Evolutionary conservation across 768 basidiomycete genomes (phyloP), one percentile per base, ranked within the genome.

Genomic region (Albatrellus ellisii): DNA sequence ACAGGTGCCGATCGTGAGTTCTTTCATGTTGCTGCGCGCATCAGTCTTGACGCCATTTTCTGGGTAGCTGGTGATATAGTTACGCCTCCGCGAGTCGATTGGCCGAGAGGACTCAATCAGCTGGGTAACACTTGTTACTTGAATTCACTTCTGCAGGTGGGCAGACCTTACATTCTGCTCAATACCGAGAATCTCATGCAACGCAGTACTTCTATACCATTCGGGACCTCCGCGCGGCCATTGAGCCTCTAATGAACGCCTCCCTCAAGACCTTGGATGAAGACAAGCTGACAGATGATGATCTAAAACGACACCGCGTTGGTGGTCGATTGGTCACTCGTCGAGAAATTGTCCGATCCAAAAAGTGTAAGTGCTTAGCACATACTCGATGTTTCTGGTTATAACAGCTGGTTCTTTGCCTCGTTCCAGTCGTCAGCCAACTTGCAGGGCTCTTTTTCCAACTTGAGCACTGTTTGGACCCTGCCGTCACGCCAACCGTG

Each of bases 181-280:
- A 31, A 14, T 34, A 18, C 37, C 9, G 11, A 12, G 20, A 42
- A 6, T 46, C 26, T 37, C 39, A 8, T 8, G 20, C 25, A 15
- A 15, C 36, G n/a, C 56, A 94, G 82, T 95, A 94, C 58, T 92
- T 95, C 57, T 94, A 90, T 58, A 94, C 90, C n/a, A 89, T 95
- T 59, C 83, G 75, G 54, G 86, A 91, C 26, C 72, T 95, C 21
- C 73, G 91, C 25, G 77, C 80, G 15, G 78, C 83, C 5, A 76
- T 94, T 7, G 63, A 62, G 24, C 73, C 70, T 15, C 67, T 79
- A 64, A 69, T 69, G 20, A 68, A 72, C 43, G 55, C 68, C 28
- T 72, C 70, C 36, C 43, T 69, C 43, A 79, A 79, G 50, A 52
- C 66, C 0, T 45, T 79, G 11, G 78, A 64, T 25, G 77, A 82